Percentiles rank a stretch among this genome's conserved stretches.
These are phyloP conservation scores for Candida broadrunensis DNA, from an alignment of 805 yeast species.

Conservation along the genomic window DNA sequence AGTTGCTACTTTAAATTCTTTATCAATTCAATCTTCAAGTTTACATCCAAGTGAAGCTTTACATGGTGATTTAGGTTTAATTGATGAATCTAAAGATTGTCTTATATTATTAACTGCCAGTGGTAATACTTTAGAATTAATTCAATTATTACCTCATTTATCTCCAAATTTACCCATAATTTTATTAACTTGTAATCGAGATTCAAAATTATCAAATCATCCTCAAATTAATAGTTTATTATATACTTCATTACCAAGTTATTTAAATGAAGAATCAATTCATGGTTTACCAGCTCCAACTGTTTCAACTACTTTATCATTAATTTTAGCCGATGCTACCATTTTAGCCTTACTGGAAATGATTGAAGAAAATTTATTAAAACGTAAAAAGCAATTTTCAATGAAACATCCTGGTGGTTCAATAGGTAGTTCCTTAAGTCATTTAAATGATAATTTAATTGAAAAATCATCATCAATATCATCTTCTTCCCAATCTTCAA, in stretches of 20 bases:
- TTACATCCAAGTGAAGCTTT: constrained; percentile 86
- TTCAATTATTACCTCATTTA: constrained; percentile 55
- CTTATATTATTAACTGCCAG: constrained; percentile 71
- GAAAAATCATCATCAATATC: background rate
- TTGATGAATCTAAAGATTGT: constrained; percentile 52
- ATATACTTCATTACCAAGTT: constrained; percentile 59
- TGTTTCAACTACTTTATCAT: constrained; percentile 71
- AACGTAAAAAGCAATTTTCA: constrained; percentile 58
- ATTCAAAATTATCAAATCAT: constrained; percentile 52
- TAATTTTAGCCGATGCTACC: constrained; percentile 76
- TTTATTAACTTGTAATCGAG: constrained; percentile 59
- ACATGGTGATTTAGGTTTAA: constrained; percentile 84
- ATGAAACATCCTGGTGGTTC: constrained; percentile 90
- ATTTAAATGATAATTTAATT: constrained; percentile 26
- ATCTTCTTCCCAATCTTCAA: background rate
- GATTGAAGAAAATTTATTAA: constrained; percentile 52
- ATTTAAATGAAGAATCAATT: constrained; percentile 55
- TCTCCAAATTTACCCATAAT: constrained; percentile 53
- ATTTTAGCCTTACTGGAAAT: constrained; percentile 71
- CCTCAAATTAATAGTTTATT: constrained; percentile 51
- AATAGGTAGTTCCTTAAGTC: constrained; percentile 50
- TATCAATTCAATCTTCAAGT: constrained; percentile 63
- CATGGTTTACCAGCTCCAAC: constrained; percentile 90
- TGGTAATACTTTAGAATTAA: constrained; percentile 79
- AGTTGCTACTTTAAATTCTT: constrained; percentile 79